Percentiles rank a stretch among this genome's conserved stretches.
These are phyloP conservation scores for Isoetes taiwanensis DNA, from an alignment of 75 land plant species.

Conservation along the genomic window DNA sequence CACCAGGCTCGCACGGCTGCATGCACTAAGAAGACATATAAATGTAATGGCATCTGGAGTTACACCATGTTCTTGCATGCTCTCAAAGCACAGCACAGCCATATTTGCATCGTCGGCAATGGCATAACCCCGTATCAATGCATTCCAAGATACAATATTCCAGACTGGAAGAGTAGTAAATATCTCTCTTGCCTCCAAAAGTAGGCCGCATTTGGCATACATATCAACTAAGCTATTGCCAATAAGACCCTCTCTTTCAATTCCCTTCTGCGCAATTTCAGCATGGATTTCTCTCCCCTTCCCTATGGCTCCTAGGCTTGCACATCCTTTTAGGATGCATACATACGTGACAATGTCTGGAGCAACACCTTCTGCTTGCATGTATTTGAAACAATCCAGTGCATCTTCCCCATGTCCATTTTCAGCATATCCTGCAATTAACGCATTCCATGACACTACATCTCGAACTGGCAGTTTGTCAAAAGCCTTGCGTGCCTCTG, in stretches of 20 bases:
- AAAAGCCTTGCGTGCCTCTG: slow-evolving; percentile 14
- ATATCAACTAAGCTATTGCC: slow-evolving; percentile 7
- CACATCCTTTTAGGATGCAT: neutral
- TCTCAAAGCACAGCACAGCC: neutral
- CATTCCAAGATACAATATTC: slow-evolving; percentile 4
- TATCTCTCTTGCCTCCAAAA: too few relatives aligned
- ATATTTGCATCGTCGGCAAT: neutral
- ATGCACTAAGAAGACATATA: slow-evolving; percentile 25
- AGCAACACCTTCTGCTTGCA: slow-evolving; percentile 11
- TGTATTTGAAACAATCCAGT: slow-evolving; percentile 13
- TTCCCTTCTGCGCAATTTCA: neutral
- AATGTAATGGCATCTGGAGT: slow-evolving; percentile 21
- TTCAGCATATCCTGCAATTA: slow-evolving; percentile 26
- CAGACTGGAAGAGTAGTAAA: slow-evolving; percentile 2
- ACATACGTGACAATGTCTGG: neutral
- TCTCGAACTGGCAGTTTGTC: slow-evolving; percentile 14
- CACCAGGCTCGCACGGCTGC: slow-evolving; percentile 17
- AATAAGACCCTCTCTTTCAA: neutral
- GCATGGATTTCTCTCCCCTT: neutral
- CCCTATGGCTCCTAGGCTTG: neutral
- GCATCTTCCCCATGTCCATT: slow-evolving; percentile 20
- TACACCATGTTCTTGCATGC: neutral
- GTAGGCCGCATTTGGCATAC: slow-evolving; percentile 17
- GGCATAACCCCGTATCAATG: slow-evolving; percentile 3
- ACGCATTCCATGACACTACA: slow-evolving; percentile 22